Conservation (phyloP, 352 stramenopile species). For the Salisapilia sapeloensis region DNA sequence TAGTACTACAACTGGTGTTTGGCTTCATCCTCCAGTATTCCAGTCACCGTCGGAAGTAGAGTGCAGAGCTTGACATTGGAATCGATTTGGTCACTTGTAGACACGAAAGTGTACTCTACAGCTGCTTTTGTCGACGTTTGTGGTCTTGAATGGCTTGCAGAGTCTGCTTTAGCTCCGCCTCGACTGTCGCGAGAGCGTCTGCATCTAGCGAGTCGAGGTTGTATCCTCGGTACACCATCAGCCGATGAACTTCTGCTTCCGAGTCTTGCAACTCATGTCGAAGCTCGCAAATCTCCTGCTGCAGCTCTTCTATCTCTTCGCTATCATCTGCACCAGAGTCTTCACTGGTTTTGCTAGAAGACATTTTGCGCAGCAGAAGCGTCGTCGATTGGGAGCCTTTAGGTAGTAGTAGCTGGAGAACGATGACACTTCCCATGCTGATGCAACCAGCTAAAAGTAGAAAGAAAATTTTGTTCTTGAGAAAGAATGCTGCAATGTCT, state of each 20-base stretch:
- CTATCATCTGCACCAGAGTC: neutral
- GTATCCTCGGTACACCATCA: constrained; percentile 66
- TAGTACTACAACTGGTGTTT: constrained; percentile 32
- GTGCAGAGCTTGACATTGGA: no score
- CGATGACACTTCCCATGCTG: constrained; percentile 19
- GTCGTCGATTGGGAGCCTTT: no score
- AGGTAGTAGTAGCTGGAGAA: constrained; percentile 14
- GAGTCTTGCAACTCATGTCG: constrained; percentile 61
- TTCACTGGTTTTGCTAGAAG: neutral
- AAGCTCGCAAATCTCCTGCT: constrained; percentile 46
- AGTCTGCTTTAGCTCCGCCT: constrained; percentile 30
- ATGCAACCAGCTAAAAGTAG: constrained; percentile 28
- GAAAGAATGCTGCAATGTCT: constrained; percentile 26
- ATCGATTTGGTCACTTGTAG: no score
- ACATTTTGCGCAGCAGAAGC: no score
- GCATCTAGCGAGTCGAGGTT: constrained; percentile 32
- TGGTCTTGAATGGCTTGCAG: constrained; percentile 28
- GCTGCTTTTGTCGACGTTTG: no score
- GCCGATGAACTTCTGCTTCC: constrained; percentile 43
- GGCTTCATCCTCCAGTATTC: constrained; percentile 15
- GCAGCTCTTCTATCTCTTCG: constrained; percentile 9
- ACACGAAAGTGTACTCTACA: no score
- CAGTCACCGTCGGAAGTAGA: no score
- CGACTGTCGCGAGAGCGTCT: constrained; percentile 30
- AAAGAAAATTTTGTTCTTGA: constrained; percentile 26